Evolutionary conservation across 352 stramenopile genomes (phyloP).

Genomic region (Phytophthora sansomeana): DNA sequence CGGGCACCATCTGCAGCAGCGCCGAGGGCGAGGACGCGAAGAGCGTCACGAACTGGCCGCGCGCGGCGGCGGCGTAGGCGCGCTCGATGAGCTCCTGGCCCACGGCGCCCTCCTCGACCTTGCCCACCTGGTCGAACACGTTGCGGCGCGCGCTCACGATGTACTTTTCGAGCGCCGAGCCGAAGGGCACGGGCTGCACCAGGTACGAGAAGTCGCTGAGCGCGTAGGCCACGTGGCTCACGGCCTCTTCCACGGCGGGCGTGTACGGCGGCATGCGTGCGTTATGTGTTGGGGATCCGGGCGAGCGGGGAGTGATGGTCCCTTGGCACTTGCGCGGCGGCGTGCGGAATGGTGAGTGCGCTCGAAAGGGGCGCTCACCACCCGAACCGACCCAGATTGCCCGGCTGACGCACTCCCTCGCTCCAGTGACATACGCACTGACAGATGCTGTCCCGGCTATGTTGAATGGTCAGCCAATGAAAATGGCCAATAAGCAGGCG

Average conservation of each 20-base stretch:
- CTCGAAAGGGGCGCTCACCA: constrained; percentile 14
- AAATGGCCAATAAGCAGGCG: background rate
- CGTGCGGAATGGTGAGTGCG: constrained; percentile 35
- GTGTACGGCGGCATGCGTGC: constrained; percentile 35
- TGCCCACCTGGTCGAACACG: constrained; percentile 84
- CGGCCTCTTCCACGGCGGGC: constrained; percentile 70
- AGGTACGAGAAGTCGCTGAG: constrained; percentile 83
- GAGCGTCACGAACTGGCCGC: constrained; percentile 90
- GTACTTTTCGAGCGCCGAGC: constrained; percentile 70
- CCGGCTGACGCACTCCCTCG: constrained; percentile 9
- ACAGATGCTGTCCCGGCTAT: background rate
- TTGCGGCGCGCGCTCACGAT: constrained; percentile 76
- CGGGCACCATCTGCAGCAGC: constrained; percentile 94
- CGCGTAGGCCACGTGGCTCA: constrained; percentile 83
- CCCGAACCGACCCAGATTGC: constrained; percentile 33
- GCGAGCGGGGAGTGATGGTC: background rate
- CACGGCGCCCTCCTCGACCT: constrained; percentile 51
- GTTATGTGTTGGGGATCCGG: background rate
- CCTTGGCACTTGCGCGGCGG: constrained; percentile 21
- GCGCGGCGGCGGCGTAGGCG: constrained; percentile 66
- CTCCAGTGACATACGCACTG: constrained; percentile 6
- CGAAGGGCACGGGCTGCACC: constrained; percentile 70
- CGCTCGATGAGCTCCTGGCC: constrained; percentile 73
- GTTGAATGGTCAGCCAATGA: constrained; percentile 16
- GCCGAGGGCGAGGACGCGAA: constrained; percentile 89